A percentile compares a stretch with the other conserved stretches of the same genome.
These are phyloP conservation scores for Planoprotostelium fungivorum DNA, from an alignment of 78 protist genomes.

Conservation along the genomic window DNA sequence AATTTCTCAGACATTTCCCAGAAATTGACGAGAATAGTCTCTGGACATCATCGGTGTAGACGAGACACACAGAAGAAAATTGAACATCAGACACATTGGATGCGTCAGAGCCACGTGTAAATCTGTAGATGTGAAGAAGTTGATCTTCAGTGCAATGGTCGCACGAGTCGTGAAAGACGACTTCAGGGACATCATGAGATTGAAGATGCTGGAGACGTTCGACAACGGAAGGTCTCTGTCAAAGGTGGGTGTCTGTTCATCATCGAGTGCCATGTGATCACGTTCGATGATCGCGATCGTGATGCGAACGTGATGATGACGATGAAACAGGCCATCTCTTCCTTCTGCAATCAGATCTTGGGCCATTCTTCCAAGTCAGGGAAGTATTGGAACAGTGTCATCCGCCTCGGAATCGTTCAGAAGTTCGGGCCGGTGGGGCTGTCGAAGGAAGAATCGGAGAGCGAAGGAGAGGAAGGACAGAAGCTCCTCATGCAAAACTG, in stretches of 20 bases:
- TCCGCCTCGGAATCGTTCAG: neutral
- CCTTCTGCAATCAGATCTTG: neutral
- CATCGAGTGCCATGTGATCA: neutral
- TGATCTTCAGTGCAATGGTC: conserved; percentile 52
- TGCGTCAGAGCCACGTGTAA: conserved; percentile 15
- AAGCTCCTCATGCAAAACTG: neutral
- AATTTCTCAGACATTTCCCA: neutral
- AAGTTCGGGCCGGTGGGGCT: neutral
- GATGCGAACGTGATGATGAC: neutral
- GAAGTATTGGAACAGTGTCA: neutral
- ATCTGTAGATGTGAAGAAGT: conserved; percentile 41
- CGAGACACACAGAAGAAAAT: conserved; percentile 6
- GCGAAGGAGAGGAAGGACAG: neutral
- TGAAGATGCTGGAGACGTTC: neutral
- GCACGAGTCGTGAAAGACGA: conserved; percentile 62
- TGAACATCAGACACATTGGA: conserved; percentile 49
- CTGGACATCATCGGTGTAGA: neutral
- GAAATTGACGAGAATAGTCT: neutral
- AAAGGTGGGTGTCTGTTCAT: neutral
- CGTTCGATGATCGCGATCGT: neutral
- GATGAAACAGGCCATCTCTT: neutral
- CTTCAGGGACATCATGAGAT: conserved; percentile 41
- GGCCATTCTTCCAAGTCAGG: neutral
- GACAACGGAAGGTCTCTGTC: neutral
- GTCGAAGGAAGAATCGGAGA: neutral